These are phyloP conservation scores for Hydrangea macrophylla DNA, from an alignment of 148 eudicot species.

Conservation along the genomic window DNA sequence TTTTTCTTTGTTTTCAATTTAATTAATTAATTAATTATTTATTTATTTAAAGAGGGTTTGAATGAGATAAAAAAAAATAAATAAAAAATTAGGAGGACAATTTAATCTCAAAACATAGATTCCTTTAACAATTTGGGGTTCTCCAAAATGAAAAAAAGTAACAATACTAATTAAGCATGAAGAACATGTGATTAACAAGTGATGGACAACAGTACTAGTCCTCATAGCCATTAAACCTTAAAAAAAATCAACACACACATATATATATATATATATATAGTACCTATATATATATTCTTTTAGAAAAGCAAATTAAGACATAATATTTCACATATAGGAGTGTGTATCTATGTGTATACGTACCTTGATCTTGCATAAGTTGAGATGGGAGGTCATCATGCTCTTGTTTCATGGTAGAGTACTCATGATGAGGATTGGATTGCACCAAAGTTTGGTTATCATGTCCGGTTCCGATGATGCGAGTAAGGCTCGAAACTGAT, in stretches of 20 bases:
- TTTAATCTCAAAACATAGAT: background rate
- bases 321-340: too few species aligned
- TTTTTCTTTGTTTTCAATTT: too few species aligned
- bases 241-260: too few species aligned
- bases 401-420: background rate
- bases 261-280: background rate
- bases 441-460: background rate
- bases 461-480: conserved; percentile 30
- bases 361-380: conserved; percentile 22
- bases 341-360: too few species aligned
- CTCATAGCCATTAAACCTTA: too few species aligned
- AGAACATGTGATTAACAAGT: too few species aligned
- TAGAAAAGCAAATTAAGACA: too few species aligned
- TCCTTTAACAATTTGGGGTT: background rate
- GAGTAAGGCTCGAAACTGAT: conserved; percentile 47
- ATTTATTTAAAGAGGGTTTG: too few species aligned
- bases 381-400: conserved; percentile 4
- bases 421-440: too few species aligned
- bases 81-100: too few species aligned
- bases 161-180: background rate
- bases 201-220: too few species aligned
- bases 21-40: too few species aligned
- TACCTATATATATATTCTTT: background rate
- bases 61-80: conserved; percentile 4
- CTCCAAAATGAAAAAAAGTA: background rate